These are phyloP conservation scores for Clonostachys byssicola DNA, from an alignment of 2,329 filamentous ascomycete species.

Conservation along the genomic window DNA sequence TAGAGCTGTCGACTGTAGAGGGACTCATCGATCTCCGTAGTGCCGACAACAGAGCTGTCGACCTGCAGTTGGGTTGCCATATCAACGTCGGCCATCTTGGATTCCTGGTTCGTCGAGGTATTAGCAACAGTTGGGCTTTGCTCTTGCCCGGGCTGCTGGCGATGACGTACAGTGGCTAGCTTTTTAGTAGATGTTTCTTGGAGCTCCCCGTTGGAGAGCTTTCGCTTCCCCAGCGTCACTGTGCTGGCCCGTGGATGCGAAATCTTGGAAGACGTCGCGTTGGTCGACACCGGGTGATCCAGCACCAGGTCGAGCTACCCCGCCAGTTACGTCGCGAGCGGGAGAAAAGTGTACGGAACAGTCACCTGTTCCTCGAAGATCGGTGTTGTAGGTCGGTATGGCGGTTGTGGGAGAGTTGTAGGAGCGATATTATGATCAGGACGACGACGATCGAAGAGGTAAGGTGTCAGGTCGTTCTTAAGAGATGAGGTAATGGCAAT, in stretches of 20 bases:
- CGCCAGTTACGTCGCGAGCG: slow-evolving; percentile 11
- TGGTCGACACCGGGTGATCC: slow-evolving; percentile 14
- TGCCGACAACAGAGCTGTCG: slow-evolving; percentile 52
- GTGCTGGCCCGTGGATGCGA: slow-evolving; percentile 14
- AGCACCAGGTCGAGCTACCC: slow-evolving; percentile 30
- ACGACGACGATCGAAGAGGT: too few relatives aligned
- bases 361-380: not conserved
- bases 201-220: slow-evolving; percentile 57
- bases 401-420: not conserved
- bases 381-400: not conserved
- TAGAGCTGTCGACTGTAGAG: slow-evolving; percentile 73
- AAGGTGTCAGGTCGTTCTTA: too few relatives aligned
- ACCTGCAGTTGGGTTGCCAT: slow-evolving; percentile 63
- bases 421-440: too few relatives aligned
- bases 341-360: too few relatives aligned
- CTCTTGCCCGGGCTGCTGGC: not conserved
- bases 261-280: slow-evolving; percentile 23
- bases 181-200: slow-evolving; percentile 14
- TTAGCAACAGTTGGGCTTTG: not conserved
- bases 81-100: slow-evolving; percentile 54
- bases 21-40: slow-evolving; percentile 64
- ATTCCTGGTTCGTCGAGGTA: slow-evolving; percentile 28
- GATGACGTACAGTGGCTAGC: slow-evolving; percentile 1
- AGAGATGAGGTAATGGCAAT: too few relatives aligned
- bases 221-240: slow-evolving; percentile 64